phyloP scores from a whole-genome alignment of 495 filamentous ascomycete genomes.

The Pyrenopolyporus hunteri region DNA sequence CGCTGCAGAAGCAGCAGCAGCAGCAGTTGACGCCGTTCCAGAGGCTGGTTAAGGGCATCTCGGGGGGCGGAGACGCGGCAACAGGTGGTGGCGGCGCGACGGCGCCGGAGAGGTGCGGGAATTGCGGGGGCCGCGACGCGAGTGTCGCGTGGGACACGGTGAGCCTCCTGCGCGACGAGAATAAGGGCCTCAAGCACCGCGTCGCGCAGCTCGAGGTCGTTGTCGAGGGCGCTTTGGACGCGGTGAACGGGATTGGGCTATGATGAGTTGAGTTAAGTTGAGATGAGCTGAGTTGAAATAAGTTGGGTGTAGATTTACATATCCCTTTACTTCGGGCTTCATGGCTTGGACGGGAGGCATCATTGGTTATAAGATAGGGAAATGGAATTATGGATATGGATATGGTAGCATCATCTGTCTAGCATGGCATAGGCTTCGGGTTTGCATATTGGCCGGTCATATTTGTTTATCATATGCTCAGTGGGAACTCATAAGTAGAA shows the following conservation, averaged over 20 bases:
- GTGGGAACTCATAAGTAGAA: too few relatives aligned
- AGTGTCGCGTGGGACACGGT: slow-evolving; percentile 76
- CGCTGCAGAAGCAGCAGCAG: slow-evolving; percentile 54
- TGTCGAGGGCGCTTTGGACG: slow-evolving; percentile 73
- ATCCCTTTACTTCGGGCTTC: too few relatives aligned
- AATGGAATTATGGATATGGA: not conserved
- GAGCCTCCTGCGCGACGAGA: slow-evolving; percentile 73
- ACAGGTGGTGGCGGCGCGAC: slow-evolving; percentile 50
- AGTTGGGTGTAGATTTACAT: too few relatives aligned
- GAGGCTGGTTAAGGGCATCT: slow-evolving; percentile 57
- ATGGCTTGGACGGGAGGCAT: too few relatives aligned
- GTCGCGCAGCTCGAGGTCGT: slow-evolving; percentile 70
- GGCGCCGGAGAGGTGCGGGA: slow-evolving; percentile 54
- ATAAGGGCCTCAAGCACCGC: slow-evolving; percentile 69
- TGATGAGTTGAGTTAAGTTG: not conserved
- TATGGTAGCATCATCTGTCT: slow-evolving; percentile 9
- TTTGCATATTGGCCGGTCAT: too few relatives aligned
- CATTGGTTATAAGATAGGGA: not conserved
- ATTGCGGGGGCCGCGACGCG: slow-evolving; percentile 65
- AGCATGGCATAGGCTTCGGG: not conserved
- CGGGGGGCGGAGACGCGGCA: slow-evolving; percentile 34
- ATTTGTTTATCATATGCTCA: too few relatives aligned
- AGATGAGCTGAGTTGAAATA: too few relatives aligned
- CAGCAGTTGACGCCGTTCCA: slow-evolving; percentile 55
- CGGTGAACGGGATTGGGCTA: slow-evolving; percentile 59